Base-by-base conservation (phyloP, 164 flowering plant species). In the Chimonanthus praecox region DNA sequence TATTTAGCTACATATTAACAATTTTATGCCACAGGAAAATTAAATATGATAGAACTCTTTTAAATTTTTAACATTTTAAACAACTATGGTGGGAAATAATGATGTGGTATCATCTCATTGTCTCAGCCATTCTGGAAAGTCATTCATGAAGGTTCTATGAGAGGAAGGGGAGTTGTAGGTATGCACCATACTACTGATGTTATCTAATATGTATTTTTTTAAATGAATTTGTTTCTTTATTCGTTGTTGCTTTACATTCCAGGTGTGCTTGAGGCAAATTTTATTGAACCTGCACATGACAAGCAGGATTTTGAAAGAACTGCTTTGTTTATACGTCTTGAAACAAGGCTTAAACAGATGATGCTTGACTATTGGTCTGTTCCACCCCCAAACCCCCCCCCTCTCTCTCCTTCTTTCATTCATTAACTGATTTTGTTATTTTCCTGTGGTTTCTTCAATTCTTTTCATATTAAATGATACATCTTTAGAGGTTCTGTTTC, bases 221-320 rank as follows among this genome's bases (percentile, higher is more conserved):
- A 47, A 74, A n/a, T 76, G 73, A 65, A 7, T 69, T 45, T 61
- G 7, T 73, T 73, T 47, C 51, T 45, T 76, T 61, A 64, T 67
- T 43, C 47, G 8, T 65, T 67, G 51, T 18, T 11, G 75, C 33
- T 43, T 20, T 66, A 69, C 67, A 49, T 68, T 63, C 13, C 76
- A 92, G 99, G 97, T 70, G 86, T 93, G 74, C 93, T 93, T 79
- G 99, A 95, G 83, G 99, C 94, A 81, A 92, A 92, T 84, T 95
- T 95, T 80, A 88, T 93, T 67, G 92, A 95, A 76, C 99, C 99
- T 51, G 97, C 94, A 54, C 99, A 95, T 83, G 98, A 95, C 82
- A 93, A 93, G 79, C 99, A 95, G 75, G 99, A 93, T 79, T 95
- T 95, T 85, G 99, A 95, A 84, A 86, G 97, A 84, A 89, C 99